Conservation (phyloP, 495 filamentous ascomycete genomes). For the Aspergillus cristatus region DNA sequence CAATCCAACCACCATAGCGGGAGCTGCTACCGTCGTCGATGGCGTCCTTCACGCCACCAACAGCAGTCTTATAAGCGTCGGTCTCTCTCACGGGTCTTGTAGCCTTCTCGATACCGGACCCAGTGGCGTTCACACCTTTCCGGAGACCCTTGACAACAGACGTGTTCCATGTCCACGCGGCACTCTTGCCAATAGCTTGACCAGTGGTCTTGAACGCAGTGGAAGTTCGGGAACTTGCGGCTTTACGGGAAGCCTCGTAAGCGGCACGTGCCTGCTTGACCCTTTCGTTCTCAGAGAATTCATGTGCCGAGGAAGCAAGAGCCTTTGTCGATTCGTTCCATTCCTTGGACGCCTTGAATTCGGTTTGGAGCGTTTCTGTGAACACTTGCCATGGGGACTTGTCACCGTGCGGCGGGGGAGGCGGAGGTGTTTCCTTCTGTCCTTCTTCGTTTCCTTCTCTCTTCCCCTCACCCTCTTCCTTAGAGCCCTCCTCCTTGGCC, state of each 20-base stretch:
- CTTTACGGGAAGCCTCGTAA: constrained; percentile 73
- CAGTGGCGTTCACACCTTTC: constrained; percentile 73
- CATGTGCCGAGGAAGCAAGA: constrained; percentile 73
- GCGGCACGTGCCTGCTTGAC: constrained; percentile 77
- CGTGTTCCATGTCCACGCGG: constrained; percentile 96
- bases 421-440: constrained; percentile 54
- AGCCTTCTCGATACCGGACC: constrained; percentile 81
- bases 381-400: constrained; percentile 99
- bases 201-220: constrained; percentile 78
- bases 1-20: constrained; percentile 89
- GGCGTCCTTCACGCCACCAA: constrained; percentile 74
- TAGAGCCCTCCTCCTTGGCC: constrained; percentile 26
- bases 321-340: constrained; percentile 99
- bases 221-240: constrained; percentile 60
- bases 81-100: constrained; percentile 90
- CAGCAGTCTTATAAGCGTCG: constrained; percentile 71
- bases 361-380: constrained; percentile 81
- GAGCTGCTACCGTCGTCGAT: constrained; percentile 97
- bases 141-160: constrained; percentile 85
- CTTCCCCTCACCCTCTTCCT: constrained; percentile 12
- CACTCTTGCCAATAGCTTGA: constrained; percentile 75
- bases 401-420: constrained; percentile 91
- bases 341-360: constrained; percentile 96
- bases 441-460: constrained; percentile 46
- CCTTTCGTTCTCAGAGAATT: constrained; percentile 92